Base-by-base conservation (phyloP, 2,329 filamentous ascomycete species). In the Aspergillus thermomutatus region DNA sequence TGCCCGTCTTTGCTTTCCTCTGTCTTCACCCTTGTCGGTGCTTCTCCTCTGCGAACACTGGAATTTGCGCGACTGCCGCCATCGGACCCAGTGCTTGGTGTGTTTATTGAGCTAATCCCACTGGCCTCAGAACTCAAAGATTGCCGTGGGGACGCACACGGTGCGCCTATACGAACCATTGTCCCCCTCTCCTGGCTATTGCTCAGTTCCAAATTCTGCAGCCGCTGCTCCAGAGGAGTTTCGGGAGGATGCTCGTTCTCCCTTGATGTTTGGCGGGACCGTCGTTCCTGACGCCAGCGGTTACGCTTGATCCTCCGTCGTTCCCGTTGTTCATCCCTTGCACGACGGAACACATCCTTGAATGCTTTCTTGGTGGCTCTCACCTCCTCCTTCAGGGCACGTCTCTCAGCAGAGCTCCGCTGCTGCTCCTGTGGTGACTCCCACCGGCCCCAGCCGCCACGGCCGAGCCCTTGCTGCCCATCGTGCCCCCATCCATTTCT, bases 281-380 rank as follows among this genome's bases (percentile, higher is more conserved):
- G 63, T 19, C 54, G 57, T 26, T 59, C 61, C 53, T 69, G 64
- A 19, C 68, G 65, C 10, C 57, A 59, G 10, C 63, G 65, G 37
- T 58, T 66, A 23, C 65, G 60, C 28, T 62, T 66, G 34, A 57
- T 56, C 23, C 65, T 63, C 31, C 64, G 60, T n/a, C 65, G 55
- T 19, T 71, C 70, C 3, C 66, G 68, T 50, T 72, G 66, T 56
- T 75, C 73, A 7, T 72, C 67, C n/a, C 72, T 64, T 1, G 74
- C 72, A 4, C 72, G 69, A 3, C 66, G 66, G 17, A 72, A 58
- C 5, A 75, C 62, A 8, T 72, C 69, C 9, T 67, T 62, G 57
- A 77, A 76, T 3, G 72, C 72, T 50, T 75, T 69, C 46, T 67
- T 70, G 5, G 74, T 71, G 1, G 68, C 67, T n/a, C 66, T 65